phyloP scores from a whole-genome alignment of 768 basidiomycete genomes.

The Xanthoconium stramineum region DNA sequence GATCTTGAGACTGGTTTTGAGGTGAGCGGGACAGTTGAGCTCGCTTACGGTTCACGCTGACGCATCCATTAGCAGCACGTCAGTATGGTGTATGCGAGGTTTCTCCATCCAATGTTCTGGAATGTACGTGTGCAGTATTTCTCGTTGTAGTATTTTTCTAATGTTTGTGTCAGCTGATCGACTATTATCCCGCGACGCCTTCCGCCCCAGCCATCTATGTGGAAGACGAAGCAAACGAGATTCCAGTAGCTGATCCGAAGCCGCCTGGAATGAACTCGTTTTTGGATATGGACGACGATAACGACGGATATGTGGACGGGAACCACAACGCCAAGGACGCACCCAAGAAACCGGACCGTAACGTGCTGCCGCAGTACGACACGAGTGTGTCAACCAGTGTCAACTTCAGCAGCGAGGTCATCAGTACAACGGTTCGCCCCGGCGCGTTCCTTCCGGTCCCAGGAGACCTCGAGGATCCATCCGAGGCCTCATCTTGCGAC shows the following conservation, averaged over 20 bases:
- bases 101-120: constrained; percentile 23
- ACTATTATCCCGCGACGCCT: constrained; percentile 14
- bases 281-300: constrained; percentile 10
- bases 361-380: constrained; percentile 12
- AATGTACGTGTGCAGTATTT: constrained; percentile 4
- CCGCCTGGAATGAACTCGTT: constrained; percentile 14
- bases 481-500: neutral
- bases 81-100: constrained; percentile 20
- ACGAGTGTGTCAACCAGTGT: constrained; percentile 1
- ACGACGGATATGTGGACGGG: neutral
- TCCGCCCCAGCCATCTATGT: constrained; percentile 17
- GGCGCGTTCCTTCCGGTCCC: constrained; percentile 14
- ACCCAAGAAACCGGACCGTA: neutral
- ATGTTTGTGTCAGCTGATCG: constrained; percentile 6
- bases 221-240: constrained; percentile 15
- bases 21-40: no score
- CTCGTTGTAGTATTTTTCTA: neutral
- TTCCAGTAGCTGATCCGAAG: neutral
- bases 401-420: constrained; percentile 13
- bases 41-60: no score
- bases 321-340: neutral
- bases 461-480: neutral
- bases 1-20: constrained; percentile 14
- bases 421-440: constrained; percentile 9
- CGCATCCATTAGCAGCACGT: constrained; percentile 4